Evolutionary conservation across 352 stramenopile genomes (phyloP), one percentile per base, ranked within the genome.

Genomic region (Globisporangium alternatum): DNA sequence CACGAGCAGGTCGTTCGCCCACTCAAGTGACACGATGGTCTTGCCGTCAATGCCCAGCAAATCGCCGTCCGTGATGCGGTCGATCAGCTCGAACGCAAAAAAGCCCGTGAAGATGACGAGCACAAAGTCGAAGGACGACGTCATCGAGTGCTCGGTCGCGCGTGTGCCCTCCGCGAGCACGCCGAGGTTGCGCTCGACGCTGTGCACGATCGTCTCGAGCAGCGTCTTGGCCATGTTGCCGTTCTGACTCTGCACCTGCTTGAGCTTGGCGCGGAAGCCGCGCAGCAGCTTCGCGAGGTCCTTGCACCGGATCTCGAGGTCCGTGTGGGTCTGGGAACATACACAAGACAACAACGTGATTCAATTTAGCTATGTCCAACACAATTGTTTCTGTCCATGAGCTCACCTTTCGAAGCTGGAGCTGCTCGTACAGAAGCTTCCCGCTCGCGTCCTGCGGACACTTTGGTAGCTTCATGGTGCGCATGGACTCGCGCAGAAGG

Each of bases 401-500:
- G 6, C 47, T 25, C 10, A 81, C 72, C 65, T 89, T 89, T 4
- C 73, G 73, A 12, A 99, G 88, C 69, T 98, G 89, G 7, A 99
- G 78, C 28, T 97, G 87, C 33, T 98, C 90, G 76, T 98, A 98
- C 19, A 99, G 68, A 30, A 91, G 80, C 41, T 88, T 78, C 4
- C 93, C 93, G 1, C 80, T 84, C 54, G 95, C 72, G 61, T 98
- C 95, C 31, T 83, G 76, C 8, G 95, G 93, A 57, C 97, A 89
- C 22, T 80, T 80, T 0, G 96, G 96, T 15, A 99, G 88, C 45
- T 95, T 74, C 52, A 98, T 91, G 25, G 91, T 80, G 35, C 89
- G 89, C 47, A 99, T 85, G 28, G 96, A 98, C 62, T 99, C 97
- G 1, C 88, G 77, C 31, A 99, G 68, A 47, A 98, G 96, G 37